Evolutionary conservation across 2,329 filamentous ascomycete genomes (phyloP), one percentile per base, ranked within the genome.

Genomic region (Aspergillus japonicus): DNA sequence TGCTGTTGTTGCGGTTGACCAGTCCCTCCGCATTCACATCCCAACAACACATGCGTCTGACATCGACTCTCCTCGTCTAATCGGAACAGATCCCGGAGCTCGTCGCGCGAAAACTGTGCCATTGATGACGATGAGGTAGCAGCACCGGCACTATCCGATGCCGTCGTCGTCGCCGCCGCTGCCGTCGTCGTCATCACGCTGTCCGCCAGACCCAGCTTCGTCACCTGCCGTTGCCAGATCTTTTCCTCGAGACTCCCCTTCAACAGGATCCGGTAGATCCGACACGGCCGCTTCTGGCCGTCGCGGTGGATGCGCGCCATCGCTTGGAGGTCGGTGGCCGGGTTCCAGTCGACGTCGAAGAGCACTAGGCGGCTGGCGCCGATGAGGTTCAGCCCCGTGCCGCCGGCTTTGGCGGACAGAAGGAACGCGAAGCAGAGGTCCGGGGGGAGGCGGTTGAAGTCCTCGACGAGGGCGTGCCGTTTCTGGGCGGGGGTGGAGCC

Each of bases 271-370:
- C 89, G 81, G 67, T 91, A 91, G 60, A 91, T 89, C 57, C 84
- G 85, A 62, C 88, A 89, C 3, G 84, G 84, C 11, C 80, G 76
- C 70, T 87, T 89, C 70, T 91, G 89, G 0, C 89, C 89, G 66
- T 90, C 87, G 52, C 89, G 83, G 69, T 91, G 88, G 50, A 91
- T 88, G 14, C 89, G 85, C 12, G 88, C 89, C 87, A 91, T 90
- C 7, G 89, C 88, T 71, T 91, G 89, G 21, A 89, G 77, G 67
- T 91, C 89, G 0, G 86, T 89, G 0, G 87, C 87, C 1, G 89
- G 89, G 67, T 91, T 91, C 89, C 89, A 91, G 73, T 91, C 89
- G 8, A 89, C 84, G 66, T 91, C 89, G 66, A 89, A 91, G 1
- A 91, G 83, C 5, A 91, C 78, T 2, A 91, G 82, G 23, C 89